Conservation (phyloP, 139 green algal genomes). For the Chlorella vulgaris region DNA sequence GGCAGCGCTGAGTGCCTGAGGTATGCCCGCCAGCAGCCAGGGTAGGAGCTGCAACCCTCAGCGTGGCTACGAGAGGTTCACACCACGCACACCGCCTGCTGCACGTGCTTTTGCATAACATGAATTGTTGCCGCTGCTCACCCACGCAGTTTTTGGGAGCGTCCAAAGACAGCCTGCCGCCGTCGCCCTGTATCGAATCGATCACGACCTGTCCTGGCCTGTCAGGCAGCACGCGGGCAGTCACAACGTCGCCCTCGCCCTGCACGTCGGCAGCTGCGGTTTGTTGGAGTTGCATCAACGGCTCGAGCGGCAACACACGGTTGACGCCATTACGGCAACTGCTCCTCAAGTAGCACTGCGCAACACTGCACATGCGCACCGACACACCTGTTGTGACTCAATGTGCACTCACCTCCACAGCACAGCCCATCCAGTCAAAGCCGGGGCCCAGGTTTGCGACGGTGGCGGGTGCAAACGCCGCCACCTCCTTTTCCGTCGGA, state of each 20-base stretch:
- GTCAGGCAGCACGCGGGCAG: conserved; percentile 66
- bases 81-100: no score
- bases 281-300: no score
- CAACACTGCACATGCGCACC: no score
- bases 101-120: not conserved
- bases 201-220: conserved; percentile 84
- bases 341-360: no score
- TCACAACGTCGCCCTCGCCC: conserved; percentile 91
- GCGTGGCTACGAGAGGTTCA: no score
- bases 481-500: conserved; percentile 35
- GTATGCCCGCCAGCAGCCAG: no score
- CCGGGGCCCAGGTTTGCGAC: conserved; percentile 97
- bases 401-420: conserved; percentile 86
- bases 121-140: not conserved
- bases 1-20: no score
- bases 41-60: no score
- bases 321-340: no score
- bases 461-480: conserved; percentile 93
- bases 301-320: no score
- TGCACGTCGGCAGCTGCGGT: conserved; percentile 48
- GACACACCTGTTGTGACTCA: no score
- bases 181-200: conserved; percentile 87
- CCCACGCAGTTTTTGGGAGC: conserved; percentile 88
- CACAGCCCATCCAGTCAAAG: conserved; percentile 98
- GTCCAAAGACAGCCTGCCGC: conserved; percentile 82